Percentiles rank a stretch among this genome's conserved stretches.
Evolutionary conservation across 805 yeast species (phyloP).

Genomic region (Candida alai): DNA sequence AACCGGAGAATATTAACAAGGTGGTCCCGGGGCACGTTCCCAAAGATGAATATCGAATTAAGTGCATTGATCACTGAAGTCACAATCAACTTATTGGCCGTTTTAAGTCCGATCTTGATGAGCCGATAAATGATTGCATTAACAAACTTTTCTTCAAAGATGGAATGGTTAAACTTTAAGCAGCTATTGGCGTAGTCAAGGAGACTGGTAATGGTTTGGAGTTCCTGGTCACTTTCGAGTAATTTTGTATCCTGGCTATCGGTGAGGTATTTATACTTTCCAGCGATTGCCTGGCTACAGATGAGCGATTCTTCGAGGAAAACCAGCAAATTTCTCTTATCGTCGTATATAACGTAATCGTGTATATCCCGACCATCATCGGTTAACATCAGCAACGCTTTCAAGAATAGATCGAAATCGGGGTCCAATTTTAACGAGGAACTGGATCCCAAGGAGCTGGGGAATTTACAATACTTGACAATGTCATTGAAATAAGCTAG

Average conservation of each 20-base stretch:
- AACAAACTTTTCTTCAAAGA: constrained; percentile 38
- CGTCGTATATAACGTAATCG: constrained; percentile 46
- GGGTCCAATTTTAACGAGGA: constrained; percentile 27
- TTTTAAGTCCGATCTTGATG: constrained; percentile 35
- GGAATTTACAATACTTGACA: constrained; percentile 33
- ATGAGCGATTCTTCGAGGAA: constrained; percentile 13
- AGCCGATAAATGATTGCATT: constrained; percentile 27
- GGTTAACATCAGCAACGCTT: constrained; percentile 46
- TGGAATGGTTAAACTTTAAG: constrained; percentile 44
- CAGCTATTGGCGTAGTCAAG: constrained; percentile 41
- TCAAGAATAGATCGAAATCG: constrained; percentile 49
- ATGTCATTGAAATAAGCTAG: constrained; percentile 61
- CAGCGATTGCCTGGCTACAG: constrained; percentile 11
- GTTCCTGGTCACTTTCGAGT: constrained; percentile 10
- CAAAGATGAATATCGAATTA: constrained; percentile 42
- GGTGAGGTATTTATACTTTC: constrained; percentile 6
- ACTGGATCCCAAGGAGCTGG: constrained; percentile 12
- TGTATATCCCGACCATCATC: constrained; percentile 51
- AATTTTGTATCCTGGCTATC: constrained; percentile 5
- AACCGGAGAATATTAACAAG: constrained; percentile 38
- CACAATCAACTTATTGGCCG: constrained; percentile 35
- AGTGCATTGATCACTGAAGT: constrained; percentile 39
- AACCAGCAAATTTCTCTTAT: constrained; percentile 18
- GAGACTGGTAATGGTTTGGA: constrained; percentile 13
- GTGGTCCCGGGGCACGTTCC: constrained; percentile 41